These are phyloP conservation scores for Chalciporus pseudorubinellus DNA, from an alignment of 768 basidiomycete genomes.

Conservation along the genomic window DNA sequence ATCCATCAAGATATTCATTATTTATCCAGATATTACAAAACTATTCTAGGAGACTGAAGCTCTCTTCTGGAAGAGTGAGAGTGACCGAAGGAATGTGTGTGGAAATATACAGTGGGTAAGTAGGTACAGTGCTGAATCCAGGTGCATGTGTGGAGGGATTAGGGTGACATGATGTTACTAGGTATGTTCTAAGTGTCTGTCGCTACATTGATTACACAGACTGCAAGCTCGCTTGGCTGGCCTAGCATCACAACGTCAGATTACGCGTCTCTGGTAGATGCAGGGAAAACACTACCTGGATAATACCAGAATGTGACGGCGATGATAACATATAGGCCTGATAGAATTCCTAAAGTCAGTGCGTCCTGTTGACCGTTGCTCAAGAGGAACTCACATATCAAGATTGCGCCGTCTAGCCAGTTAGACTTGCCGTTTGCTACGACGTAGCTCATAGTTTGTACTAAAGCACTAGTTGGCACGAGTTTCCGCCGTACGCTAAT, in stretches of 20 bases:
- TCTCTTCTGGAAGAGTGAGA: too few species aligned
- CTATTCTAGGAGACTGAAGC: constrained; percentile 8
- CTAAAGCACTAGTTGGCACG: constrained; percentile 33
- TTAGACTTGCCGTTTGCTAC: constrained; percentile 81
- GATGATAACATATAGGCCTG: constrained; percentile 70
- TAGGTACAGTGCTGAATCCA: constrained; percentile 6
- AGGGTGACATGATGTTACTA: background rate
- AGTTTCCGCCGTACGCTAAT: constrained; percentile 34
- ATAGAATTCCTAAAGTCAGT: constrained; percentile 1
- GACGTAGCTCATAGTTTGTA: constrained; percentile 82
- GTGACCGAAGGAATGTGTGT: constrained; percentile 14
- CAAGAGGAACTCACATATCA: constrained; percentile 55
- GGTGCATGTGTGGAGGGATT: background rate
- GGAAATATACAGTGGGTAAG: constrained; percentile 13
- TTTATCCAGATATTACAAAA: constrained; percentile 1
- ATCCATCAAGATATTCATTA: constrained; percentile 4
- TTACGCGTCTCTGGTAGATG: background rate
- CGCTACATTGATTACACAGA: constrained; percentile 11
- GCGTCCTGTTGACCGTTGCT: too few species aligned
- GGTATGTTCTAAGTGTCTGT: constrained; percentile 2
- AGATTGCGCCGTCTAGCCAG: constrained; percentile 76
- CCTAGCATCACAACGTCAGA: constrained; percentile 7
- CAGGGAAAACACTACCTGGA: constrained; percentile 26
- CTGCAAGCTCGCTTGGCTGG: constrained; percentile 20
- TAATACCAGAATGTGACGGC: constrained; percentile 69